Conservation (phyloP, 2,329 filamentous ascomycete species). For the Monosporascus sp. region DNA sequence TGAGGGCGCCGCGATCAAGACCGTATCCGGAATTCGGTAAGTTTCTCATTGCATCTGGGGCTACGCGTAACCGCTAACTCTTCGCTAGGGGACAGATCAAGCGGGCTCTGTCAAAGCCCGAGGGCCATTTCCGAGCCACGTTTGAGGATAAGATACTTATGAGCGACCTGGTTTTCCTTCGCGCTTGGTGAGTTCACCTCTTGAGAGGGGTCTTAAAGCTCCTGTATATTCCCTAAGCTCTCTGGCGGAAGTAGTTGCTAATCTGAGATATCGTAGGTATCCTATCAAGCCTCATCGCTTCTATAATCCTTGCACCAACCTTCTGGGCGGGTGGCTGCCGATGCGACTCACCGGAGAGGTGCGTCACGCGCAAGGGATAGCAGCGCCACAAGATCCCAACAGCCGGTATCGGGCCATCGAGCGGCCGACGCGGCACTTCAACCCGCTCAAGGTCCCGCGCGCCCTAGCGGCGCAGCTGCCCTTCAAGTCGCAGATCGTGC, state of each 20-base stretch:
- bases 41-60: too few species aligned
- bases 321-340: conserved; percentile 77
- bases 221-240: neutral
- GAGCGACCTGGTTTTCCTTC: conserved; percentile 91
- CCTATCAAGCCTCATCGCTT: conserved; percentile 91
- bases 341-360: conserved; percentile 96
- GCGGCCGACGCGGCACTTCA: conserved; percentile 68
- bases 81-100: conserved; percentile 77
- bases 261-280: conserved; percentile 39
- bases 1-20: conserved; percentile 91
- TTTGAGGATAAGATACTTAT: conserved; percentile 98
- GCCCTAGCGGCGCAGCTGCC: conserved; percentile 79
- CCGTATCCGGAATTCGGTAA: conserved; percentile 79
- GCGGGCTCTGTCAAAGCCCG: conserved; percentile 84
- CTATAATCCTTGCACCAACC: conserved; percentile 93
- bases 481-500: conserved; percentile 84
- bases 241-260: neutral
- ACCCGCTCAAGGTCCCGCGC: conserved; percentile 70
- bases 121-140: conserved; percentile 92
- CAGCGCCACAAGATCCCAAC: conserved; percentile 77
- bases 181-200: conserved; percentile 62
- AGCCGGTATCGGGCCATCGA: conserved; percentile 73
- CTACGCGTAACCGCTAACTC: neutral
- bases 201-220: neutral
- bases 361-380: conserved; percentile 66